Evolutionary conservation across 2,329 filamentous ascomycete species (phyloP).

Genomic region (Neonectria ditissima): DNA sequence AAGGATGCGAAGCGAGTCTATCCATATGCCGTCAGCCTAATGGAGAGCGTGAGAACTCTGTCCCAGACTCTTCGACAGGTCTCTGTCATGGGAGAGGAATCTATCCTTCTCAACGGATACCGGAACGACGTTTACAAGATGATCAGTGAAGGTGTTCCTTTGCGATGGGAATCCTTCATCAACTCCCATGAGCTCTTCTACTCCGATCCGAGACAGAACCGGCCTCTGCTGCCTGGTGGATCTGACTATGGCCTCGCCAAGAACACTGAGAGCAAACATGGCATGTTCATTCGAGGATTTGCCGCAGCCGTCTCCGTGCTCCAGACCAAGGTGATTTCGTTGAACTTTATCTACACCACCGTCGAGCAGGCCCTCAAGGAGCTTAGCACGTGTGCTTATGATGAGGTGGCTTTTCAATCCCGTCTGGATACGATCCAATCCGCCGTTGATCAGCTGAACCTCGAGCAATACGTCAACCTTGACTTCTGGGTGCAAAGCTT

Average conservation of each 20-base stretch:
- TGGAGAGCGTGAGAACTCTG: slow-evolving; percentile 97
- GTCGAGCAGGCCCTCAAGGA: slow-evolving; percentile 85
- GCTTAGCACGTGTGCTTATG: slow-evolving; percentile 86
- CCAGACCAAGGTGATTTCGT: slow-evolving; percentile 85
- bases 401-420: slow-evolving; percentile 80
- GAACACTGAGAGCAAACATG: slow-evolving; percentile 87
- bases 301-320: slow-evolving; percentile 87
- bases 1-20: slow-evolving; percentile 99
- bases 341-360: slow-evolving; percentile 83
- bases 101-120: slow-evolving; percentile 89
- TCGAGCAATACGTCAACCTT: slow-evolving; percentile 96
- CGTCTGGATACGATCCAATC: slow-evolving; percentile 89
- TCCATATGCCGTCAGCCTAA: slow-evolving; percentile 95
- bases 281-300: slow-evolving; percentile 96
- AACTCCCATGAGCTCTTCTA: slow-evolving; percentile 91
- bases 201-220: slow-evolving; percentile 63
- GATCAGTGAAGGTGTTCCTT: slow-evolving; percentile 85
- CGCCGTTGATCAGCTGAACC: slow-evolving; percentile 93
- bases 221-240: slow-evolving; percentile 55
- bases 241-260: slow-evolving; percentile 60
- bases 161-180: slow-evolving; percentile 98
- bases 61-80: slow-evolving; percentile 90
- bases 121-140: slow-evolving; percentile 89
- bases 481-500: slow-evolving; percentile 88
- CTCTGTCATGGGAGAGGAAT: slow-evolving; percentile 85